Conservation (phyloP, 108 stramenopile genomes). For the Nitzschia palea region DNA sequence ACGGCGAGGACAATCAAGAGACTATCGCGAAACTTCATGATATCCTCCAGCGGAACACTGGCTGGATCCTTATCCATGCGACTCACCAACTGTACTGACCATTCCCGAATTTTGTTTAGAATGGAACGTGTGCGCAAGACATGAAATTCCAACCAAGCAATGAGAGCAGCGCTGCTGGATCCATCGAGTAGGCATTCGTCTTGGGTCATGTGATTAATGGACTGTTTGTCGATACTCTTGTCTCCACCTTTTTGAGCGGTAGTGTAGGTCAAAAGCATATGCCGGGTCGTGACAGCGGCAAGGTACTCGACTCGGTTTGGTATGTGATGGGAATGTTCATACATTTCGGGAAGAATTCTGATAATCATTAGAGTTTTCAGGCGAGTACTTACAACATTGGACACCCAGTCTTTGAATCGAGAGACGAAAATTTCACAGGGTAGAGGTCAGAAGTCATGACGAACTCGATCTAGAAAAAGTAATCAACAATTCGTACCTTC, state of each 20-base stretch:
- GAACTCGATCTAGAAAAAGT: no score
- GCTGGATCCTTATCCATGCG: not conserved
- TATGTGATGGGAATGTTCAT: not conserved
- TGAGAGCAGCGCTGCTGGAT: not conserved
- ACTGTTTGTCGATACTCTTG: not conserved
- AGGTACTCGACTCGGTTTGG: not conserved
- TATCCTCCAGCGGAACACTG: not conserved
- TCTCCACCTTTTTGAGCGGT: not conserved
- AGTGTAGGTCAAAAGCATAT: not conserved
- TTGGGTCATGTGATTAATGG: not conserved
- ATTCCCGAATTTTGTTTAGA: not conserved
- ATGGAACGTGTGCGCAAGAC: not conserved
- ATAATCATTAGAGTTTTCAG: not conserved
- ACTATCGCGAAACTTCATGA: not conserved
- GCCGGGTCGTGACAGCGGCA: not conserved
- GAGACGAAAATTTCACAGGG: not conserved
- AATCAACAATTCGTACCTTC: not conserved
- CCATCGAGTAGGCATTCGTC: not conserved
- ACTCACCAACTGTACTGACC: not conserved
- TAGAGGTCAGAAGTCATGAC: no score
- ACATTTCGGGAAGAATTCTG: not conserved
- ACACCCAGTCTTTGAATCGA: not conserved
- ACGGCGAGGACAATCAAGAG: constrained; percentile 3
- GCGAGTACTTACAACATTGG: not conserved
- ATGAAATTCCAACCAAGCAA: constrained; percentile 16